Evolutionary conservation across 768 basidiomycete genomes (phyloP).

Genomic region (Suillus variegatus): DNA sequence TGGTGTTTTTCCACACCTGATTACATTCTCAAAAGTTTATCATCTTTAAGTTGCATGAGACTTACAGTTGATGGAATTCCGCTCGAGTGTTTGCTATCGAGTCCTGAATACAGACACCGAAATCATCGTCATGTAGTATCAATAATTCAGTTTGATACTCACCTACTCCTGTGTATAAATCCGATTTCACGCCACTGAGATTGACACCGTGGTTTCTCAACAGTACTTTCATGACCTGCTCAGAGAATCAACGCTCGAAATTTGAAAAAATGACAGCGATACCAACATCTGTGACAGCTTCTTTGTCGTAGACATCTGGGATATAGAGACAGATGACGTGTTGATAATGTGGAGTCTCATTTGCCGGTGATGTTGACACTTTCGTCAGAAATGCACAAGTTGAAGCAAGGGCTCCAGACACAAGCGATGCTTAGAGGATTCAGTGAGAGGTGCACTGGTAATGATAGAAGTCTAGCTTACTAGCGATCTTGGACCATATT

Average conservation of each 20-base stretch:
- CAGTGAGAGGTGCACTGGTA: constrained; percentile 1
- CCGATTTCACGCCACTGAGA: constrained; percentile 69
- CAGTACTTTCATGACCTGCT: constrained; percentile 66
- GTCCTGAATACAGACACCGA: constrained; percentile 39
- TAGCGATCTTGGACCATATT: constrained; percentile 63
- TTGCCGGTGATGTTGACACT: constrained; percentile 62
- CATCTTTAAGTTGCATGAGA: constrained; percentile 10
- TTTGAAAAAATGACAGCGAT: not conserved
- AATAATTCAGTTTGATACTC: constrained; percentile 9
- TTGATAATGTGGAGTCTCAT: constrained; percentile 49
- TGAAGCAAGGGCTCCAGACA: constrained; percentile 59
- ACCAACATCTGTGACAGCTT: constrained; percentile 52
- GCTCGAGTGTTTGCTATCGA: constrained; percentile 78
- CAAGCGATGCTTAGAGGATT: constrained; percentile 52
- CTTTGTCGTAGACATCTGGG: constrained; percentile 70
- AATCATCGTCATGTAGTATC: not conserved
- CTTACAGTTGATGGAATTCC: constrained; percentile 70
- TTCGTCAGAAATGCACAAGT: constrained; percentile 61
- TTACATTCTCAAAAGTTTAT: constrained; percentile 6
- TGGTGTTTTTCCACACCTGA: constrained; percentile 70
- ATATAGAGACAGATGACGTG: constrained; percentile 75
- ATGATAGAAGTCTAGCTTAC: constrained; percentile 37
- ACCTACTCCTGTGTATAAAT: constrained; percentile 69
- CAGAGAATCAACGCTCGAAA: constrained; percentile 1
- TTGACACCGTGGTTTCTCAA: constrained; percentile 64